Base-by-base conservation (phyloP, 164 flowering plant species). In the Vitis rupestris region DNA sequence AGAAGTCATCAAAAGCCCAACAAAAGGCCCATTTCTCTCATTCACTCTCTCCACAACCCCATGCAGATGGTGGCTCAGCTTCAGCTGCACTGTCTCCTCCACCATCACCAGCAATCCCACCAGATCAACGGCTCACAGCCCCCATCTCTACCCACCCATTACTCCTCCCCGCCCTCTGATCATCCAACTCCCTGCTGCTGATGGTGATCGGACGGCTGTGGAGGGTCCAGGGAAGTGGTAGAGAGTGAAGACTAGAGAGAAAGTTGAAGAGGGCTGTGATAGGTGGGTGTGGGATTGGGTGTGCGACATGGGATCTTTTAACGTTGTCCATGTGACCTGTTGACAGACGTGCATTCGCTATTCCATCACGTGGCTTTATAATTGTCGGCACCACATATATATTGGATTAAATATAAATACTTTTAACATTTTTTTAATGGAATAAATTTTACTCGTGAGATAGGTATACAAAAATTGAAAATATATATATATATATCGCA, bases 1-100 rank as follows among this genome's bases (percentile, higher is more conserved):
- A 48, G 57, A 76, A 15, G 91, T 80, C 88, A 85, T 81, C 0
- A 87, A 81, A 4, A 87, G 70, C 14, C 88, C 88, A 37, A 85
- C 17, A 60, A 76, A 87, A 23, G 87, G 81, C 47, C 87, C 84
- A 60, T 67, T 82, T 8, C 61, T 57, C 12, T 65, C 31, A 61
- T 87, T 87, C 15, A 85, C 70, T 68, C 59, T 61, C 8, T 83
- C 82, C 5, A 82, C 78, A 19, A 75, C 58, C 23, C 51, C 74
- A 51, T 73, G 79, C 16, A 71, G 47, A 12, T 84, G 83, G 50
- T 85, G 86, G 12, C 31, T 74, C 29, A 44, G 3, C 29, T 72
- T 80, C 68, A 83, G 64, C 81, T 65, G 66, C 70, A 54, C n/a
- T 12, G 77, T 63, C 23, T 10, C 69, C 69, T 44, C 30, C 51